Base-by-base conservation (phyloP, 495 filamentous ascomycete genomes). In the Neurospora sp. region DNA sequence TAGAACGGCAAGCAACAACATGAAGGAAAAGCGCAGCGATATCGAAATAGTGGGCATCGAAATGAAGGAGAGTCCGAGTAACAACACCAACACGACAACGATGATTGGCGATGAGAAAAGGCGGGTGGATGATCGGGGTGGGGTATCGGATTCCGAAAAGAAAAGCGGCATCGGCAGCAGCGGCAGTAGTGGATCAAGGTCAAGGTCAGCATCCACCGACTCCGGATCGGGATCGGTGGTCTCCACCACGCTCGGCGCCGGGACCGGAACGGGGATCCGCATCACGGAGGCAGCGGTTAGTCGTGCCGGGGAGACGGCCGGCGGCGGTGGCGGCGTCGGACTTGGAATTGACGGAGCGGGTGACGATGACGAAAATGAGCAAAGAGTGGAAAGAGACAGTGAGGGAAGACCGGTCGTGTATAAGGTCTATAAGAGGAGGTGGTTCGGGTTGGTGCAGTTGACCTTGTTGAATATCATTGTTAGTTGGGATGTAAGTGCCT, bases 401-500 rank as follows among this genome's bases (percentile, higher is more conserved):
- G 72, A 46, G 69, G 76, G 53, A 66, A 66, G 53, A 8, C 77
- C 66, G 71, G 72, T 69, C 22, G 73, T 73, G 31, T 97, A 93
- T 80, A 89, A 88, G 77, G 91, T 96, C 69, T 98, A 99, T 76
- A 96, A 92, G 82, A 86, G 93, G 73, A 85, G 96, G 41, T 99
- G 93, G 88, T 94, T 97, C 82, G 96, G 96, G 0, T 82, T 99
- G 70, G 82, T 87, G 20, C 91, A 96, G 82, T 81, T 98, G 76
- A 91, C 94, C 18, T 81, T 98, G 77, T 78, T 98, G 81, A 99
- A 98, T 79, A 92, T 97, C 69, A 89, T 99, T 71, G 90, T 97
- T 38, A 95, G 92, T 79, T 98, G 94, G 95, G 93, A 96, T 86
- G 94, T 96, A 88, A 86, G 92, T 88, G 31, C 16, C 12, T 70